Conservation (phyloP, 805 yeast species). For the Candida sonorensis region DNA sequence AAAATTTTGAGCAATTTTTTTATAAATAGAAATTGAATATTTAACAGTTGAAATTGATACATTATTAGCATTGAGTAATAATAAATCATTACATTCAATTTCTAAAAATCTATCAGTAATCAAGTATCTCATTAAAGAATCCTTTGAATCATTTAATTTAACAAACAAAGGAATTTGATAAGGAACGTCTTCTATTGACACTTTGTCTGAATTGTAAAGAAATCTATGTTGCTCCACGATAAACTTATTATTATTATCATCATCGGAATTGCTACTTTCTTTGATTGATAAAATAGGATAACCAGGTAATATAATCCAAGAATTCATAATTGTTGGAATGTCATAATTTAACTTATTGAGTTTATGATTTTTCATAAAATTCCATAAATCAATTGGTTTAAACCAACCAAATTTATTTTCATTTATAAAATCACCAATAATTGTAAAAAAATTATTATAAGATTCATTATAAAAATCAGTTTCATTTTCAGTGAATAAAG, state of each 20-base stretch:
- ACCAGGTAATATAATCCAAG: conserved; percentile 60
- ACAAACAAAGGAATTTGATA: conserved; percentile 56
- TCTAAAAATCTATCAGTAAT: conserved; percentile 35
- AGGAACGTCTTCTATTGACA: conserved; percentile 45
- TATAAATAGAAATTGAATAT: conserved; percentile 30
- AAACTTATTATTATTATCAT: conserved; percentile 25
- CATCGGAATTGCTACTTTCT: too few species aligned
- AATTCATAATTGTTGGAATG: conserved; percentile 42
- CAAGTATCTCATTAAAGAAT: conserved; percentile 35
- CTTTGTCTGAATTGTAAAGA: conserved; percentile 19
- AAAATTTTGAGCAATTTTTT: conserved; percentile 19
- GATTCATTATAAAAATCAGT: conserved; percentile 26
- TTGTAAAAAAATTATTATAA: conserved; percentile 25
- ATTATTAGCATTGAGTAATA: conserved; percentile 37
- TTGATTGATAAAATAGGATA: conserved; percentile 44
- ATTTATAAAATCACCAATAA: conserved; percentile 33
- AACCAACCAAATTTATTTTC: conserved; percentile 31
- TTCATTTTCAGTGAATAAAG: conserved; percentile 29
- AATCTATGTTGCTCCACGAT: conserved; percentile 33
- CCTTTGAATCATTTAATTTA: conserved; percentile 27
- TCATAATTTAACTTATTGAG: conserved; percentile 31
- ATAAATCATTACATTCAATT: conserved; percentile 17
- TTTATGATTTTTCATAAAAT: conserved; percentile 22
- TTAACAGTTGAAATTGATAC: conserved; percentile 43
- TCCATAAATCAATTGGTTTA: conserved; percentile 51